Evolutionary conservation across 306 rosid genomes (phyloP).

Genomic region (Vicia sativa): DNA sequence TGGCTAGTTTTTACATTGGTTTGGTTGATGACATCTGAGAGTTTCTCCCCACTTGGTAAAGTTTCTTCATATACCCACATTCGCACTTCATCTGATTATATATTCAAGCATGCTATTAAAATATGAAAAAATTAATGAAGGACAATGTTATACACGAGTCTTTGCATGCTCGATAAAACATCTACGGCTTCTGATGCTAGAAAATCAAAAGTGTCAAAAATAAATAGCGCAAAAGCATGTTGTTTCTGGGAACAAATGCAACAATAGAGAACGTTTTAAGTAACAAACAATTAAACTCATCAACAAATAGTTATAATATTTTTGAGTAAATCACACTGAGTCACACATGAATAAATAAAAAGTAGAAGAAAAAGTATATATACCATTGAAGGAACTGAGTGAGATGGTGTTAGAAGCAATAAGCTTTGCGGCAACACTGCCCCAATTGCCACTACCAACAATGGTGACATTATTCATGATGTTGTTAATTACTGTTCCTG

Average conservation of each 20-base stretch:
- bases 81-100: constrained; percentile 77
- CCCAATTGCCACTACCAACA: constrained; percentile 96
- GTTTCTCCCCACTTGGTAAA: constrained; percentile 75
- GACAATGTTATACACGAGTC: too few relatives aligned
- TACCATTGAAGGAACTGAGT: constrained; percentile 72
- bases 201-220: too few relatives aligned
- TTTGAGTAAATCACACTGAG: too few relatives aligned
- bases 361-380: constrained; percentile 29
- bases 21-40: constrained; percentile 75
- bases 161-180: too few relatives aligned
- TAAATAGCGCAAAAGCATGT: too few relatives aligned
- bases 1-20: constrained; percentile 61
- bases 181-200: too few relatives aligned
- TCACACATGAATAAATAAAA: not conserved
- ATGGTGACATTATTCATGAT: constrained; percentile 61
- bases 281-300: too few relatives aligned
- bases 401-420: constrained; percentile 77
- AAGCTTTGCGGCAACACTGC: constrained; percentile 90
- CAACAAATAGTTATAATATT: too few relatives aligned
- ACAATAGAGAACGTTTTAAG: too few relatives aligned
- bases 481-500: not conserved
- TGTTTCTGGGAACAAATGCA: too few relatives aligned
- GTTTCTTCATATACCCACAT: constrained; percentile 96
- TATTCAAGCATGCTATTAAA: constrained; percentile 25
- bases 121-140: too few relatives aligned